Conservation (phyloP, 257 asterid species). For the Prunella vulgaris region DNA sequence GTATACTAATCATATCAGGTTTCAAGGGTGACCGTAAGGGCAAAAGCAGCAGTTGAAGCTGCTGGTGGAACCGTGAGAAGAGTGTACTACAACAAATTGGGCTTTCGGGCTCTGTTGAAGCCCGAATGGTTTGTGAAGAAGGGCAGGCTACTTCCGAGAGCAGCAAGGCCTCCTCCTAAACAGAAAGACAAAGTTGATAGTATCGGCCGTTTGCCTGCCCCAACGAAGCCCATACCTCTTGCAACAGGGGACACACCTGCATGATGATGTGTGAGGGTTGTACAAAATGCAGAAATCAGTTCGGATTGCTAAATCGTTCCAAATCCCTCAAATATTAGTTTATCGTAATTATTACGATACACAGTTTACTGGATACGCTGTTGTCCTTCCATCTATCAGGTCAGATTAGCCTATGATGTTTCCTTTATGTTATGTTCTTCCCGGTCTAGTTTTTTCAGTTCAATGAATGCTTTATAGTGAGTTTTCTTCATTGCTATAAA, state of each 20-base stretch:
- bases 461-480: no score
- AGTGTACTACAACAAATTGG: constrained; percentile 84
- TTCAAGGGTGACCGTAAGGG: constrained; percentile 88
- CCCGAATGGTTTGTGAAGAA: constrained; percentile 97
- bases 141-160: constrained; percentile 81
- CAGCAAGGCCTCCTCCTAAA: constrained; percentile 96
- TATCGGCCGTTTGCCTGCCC: constrained; percentile 89
- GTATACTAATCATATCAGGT: constrained; percentile 38
- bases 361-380: no score
- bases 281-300: neutral
- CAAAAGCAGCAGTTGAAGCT: constrained; percentile 92
- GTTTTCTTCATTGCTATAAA: no score
- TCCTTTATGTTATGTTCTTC: no score
- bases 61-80: constrained; percentile 88
- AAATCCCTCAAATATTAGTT: no score
- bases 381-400: no score
- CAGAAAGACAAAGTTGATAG: constrained; percentile 80
- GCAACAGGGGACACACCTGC: constrained; percentile 35
- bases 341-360: no score
- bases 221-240: constrained; percentile 80
- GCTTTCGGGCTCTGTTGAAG: constrained; percentile 73
- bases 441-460: no score
- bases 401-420: no score
- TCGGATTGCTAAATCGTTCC: no score
- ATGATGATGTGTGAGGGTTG: neutral